Percentiles rank a stretch among this genome's conserved stretches.
Evolutionary conservation across 2,329 filamentous ascomycete genomes (phyloP).

Genomic region (Chaetomiaceae sp.): DNA sequence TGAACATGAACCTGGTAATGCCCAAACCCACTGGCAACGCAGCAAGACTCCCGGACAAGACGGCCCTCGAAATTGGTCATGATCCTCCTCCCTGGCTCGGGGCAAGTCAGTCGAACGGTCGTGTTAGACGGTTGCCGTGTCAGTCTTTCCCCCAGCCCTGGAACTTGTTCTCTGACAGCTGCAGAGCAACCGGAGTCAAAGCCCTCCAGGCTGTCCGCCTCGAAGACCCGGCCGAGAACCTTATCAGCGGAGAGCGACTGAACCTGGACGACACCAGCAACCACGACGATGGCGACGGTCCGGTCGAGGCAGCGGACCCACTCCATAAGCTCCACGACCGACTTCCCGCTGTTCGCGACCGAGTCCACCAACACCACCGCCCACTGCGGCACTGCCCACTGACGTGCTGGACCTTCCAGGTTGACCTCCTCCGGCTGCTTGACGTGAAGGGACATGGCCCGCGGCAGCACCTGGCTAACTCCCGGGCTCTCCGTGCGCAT

Average conservation of each 20-base stretch:
- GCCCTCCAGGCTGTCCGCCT: constrained; percentile 25
- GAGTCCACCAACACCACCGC: constrained; percentile 55
- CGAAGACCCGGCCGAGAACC: constrained; percentile 20
- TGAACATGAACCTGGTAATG: too few relatives aligned
- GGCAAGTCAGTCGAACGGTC: constrained; percentile 27
- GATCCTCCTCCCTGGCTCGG: too few relatives aligned
- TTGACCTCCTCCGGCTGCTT: constrained; percentile 39
- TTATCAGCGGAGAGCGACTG: constrained; percentile 21
- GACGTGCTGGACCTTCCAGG: constrained; percentile 38
- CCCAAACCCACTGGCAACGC: too few relatives aligned
- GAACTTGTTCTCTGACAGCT: constrained; percentile 54
- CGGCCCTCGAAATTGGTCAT: too few relatives aligned
- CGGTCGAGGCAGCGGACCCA: constrained; percentile 39
- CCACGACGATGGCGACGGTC: constrained; percentile 46
- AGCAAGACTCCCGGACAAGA: too few relatives aligned
- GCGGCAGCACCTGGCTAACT: constrained; percentile 49
- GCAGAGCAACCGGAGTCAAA: constrained; percentile 47
- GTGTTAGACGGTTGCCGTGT: constrained; percentile 61
- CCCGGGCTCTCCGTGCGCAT: constrained; percentile 60
- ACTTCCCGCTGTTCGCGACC: constrained; percentile 55
- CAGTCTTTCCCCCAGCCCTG: constrained; percentile 47
- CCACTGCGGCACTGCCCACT: constrained; percentile 30
- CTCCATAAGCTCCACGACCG: constrained; percentile 44
- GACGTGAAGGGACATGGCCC: constrained; percentile 49
- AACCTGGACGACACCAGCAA: constrained; percentile 52